Base-by-base conservation (phyloP, 2,329 filamentous ascomycete genomes). In the Taxawa tesnikishii region DNA sequence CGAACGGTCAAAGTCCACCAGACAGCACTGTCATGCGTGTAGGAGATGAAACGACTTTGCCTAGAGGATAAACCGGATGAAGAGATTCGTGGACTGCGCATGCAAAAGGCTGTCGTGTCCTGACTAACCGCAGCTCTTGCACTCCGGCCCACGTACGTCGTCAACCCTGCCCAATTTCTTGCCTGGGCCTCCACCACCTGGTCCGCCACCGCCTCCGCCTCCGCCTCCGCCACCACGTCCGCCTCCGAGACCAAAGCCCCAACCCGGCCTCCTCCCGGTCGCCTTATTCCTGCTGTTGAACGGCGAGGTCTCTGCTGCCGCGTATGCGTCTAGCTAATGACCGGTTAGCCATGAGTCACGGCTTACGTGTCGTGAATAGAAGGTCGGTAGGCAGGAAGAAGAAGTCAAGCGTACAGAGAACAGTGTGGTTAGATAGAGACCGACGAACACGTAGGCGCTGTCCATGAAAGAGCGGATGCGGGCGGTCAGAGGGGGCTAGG, bases 81-180 rank as follows among this genome's bases (percentile, higher is more conserved):
- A n/a, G n/a, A n/a, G n/a, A n/a, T n/a, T n/a, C n/a, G n/a, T n/a
- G n/a, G n/a, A n/a, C n/a, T n/a, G n/a, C n/a, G n/a, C n/a, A n/a
- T n/a, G n/a, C n/a, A n/a, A n/a, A n/a, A n/a, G n/a, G n/a, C n/a
- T n/a, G n/a, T 24, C 21, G 21, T 24, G 21, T 24, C 25, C 14
- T 28, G n/a, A n/a, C n/a, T n/a, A 28, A 6, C 17, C 11, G 13
- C 33, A 35, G 21, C 33, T 35, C 27, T 32, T 36, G 26, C 36
- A 38, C 15, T 38, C 36, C 6, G 36, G 36, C 3, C 36, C 36
- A 18, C 36, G 26, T 10, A 38, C 21, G 21, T 36, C 47, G 31
- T 64, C 65, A 15, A 72, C 46, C 50, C 58, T 65, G 2, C 70
- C 70, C 44, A 74, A 73, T 13, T 55, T 50, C 32, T 59, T 56